Evolutionary conservation across 2,329 filamentous ascomycete genomes (phyloP), one percentile per base, ranked within the genome.

Genomic region (Pseudogymnoascus sp.): DNA sequence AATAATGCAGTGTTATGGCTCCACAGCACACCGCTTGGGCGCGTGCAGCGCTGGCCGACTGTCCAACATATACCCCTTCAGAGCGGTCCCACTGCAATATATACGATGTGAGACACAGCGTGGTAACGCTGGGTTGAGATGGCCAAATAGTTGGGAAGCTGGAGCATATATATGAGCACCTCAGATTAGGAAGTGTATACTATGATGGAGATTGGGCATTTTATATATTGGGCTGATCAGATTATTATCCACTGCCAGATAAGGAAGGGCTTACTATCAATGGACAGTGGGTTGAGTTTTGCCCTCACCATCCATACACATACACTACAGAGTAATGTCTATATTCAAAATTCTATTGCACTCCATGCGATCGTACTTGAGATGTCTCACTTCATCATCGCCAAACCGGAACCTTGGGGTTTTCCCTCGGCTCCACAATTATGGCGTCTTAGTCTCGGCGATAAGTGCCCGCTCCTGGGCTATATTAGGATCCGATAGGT

Each of bases 391-490:
- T 23, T 57, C n/a, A 33, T 26, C 26, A 40, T 61, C 36, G 19
- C 19, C 15, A 26, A 40, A 38, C 59, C 11, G 33, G 35, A 31
- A 40, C 59, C 38, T 40, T 40, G 35, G 23, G 23, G 33, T 61
- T 40, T 38, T n/a, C 33, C 35, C 38, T 61, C 35, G 38, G 59
- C 59, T 61, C 59, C 35, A 61, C 59, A 31, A 40, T 26, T 38
- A 31, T 40, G 59, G 35, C 38, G 35, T 61, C 10, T 40, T 61
- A 38, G 59, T 42, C 21, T 42, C 38, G 59, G 35, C 59, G 59
- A 61, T 61, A 61, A 61, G 35, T 38, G 59, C 35, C 33, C 59
- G 59, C 59, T 61, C 21, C 33, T 38, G 59, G 28, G 28, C 28
- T 31, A 10, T 59, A 21, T 6, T 31, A 26, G 26, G 13, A 19